phyloP scores from a whole-genome alignment of 352 stramenopile species.

The Sclerospora graminicola region DNA sequence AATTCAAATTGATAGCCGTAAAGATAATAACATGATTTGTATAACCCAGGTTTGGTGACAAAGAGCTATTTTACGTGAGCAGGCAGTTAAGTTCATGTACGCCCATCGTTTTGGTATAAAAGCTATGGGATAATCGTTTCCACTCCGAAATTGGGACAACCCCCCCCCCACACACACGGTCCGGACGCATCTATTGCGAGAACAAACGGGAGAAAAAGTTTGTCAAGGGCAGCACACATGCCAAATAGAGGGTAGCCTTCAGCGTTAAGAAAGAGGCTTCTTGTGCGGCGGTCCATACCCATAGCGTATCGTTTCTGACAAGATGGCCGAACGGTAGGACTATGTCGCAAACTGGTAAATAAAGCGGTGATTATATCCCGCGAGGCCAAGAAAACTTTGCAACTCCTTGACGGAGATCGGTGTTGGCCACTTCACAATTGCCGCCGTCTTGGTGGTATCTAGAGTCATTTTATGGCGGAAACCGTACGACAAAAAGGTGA shows the following conservation, averaged over 20 bases:
- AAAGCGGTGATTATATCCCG: constrained; percentile 1
- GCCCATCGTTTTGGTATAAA: background rate
- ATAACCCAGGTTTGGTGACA: constrained; percentile 6
- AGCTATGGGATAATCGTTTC: background rate
- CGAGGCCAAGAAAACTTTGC: constrained; percentile 1
- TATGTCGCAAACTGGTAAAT: background rate
- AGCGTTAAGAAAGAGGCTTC: background rate
- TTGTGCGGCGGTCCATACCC: background rate
- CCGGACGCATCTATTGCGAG: background rate
- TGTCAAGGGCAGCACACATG: background rate
- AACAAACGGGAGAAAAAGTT: background rate
- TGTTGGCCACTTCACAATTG: too few relatives aligned
- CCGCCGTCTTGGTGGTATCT: too few relatives aligned
- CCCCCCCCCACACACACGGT: background rate
- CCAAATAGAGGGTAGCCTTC: background rate
- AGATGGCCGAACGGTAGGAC: background rate
- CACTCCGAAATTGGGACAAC: background rate
- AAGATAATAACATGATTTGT: constrained; percentile 8
- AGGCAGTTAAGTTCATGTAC: background rate
- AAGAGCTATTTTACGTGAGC: constrained; percentile 6
- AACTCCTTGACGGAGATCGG: background rate
- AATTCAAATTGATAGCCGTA: constrained; percentile 1
- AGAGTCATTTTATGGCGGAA: too few relatives aligned
- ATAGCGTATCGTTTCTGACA: background rate
- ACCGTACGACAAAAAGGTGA: too few relatives aligned